These are phyloP conservation scores for Fusarium pseudocircinatum DNA, from an alignment of 2,329 filamentous ascomycete genomes.

Conservation along the genomic window DNA sequence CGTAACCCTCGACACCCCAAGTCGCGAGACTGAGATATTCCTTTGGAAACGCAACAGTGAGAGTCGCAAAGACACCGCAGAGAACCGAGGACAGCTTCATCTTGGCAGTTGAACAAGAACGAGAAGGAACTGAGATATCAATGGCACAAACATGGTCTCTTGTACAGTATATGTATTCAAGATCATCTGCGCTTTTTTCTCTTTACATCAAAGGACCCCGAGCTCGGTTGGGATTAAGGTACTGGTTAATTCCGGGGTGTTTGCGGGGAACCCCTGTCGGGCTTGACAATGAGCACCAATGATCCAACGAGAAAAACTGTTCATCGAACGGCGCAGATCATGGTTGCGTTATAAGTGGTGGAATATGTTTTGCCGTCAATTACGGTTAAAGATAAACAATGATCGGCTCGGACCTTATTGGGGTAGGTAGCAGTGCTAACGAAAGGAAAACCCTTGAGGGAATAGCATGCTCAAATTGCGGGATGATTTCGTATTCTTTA, in stretches of 20 bases:
- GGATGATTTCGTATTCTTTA: not conserved
- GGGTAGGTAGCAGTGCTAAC: not conserved
- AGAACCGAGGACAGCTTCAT: constrained; percentile 32
- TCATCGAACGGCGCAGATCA: not conserved
- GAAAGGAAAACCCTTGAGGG: not conserved
- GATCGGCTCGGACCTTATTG: not conserved
- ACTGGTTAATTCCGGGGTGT: not conserved
- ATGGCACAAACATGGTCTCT: not conserved
- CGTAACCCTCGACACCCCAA: constrained; percentile 42
- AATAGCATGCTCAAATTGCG: not conserved
- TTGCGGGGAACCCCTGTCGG: constrained; percentile 34
- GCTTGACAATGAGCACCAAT: constrained; percentile 36
- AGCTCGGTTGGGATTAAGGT: constrained; percentile 3
- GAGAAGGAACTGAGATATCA: not conserved
- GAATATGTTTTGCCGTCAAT: not conserved
- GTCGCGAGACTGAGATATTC: constrained; percentile 35
- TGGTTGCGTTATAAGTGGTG: not conserved
- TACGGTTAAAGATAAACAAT: constrained; percentile 18
- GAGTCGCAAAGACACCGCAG: constrained; percentile 18
- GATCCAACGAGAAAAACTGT: not conserved
- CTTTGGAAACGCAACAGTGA: constrained; percentile 25
- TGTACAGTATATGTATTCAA: constrained; percentile 6
- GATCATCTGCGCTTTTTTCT: not conserved
- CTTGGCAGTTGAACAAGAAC: not conserved
- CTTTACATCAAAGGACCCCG: not conserved